phyloP scores from a whole-genome alignment of 1,139 yeast genomes.

The Blastobotrys indianensis region DNA sequence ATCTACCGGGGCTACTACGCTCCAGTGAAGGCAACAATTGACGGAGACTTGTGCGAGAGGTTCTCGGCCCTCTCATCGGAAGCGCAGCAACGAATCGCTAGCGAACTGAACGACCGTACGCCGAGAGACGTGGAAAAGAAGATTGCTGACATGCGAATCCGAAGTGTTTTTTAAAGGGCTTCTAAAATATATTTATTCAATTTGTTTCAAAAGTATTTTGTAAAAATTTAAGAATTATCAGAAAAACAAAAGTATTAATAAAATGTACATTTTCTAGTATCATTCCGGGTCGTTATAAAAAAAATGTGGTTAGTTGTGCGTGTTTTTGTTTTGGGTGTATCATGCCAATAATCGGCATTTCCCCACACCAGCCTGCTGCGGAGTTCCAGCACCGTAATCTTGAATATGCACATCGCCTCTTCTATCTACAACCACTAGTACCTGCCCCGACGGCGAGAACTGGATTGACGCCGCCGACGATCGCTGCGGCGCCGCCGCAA shows the following conservation, averaged over 20 bases:
- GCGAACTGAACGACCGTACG: slow-evolving; percentile 45
- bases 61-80: slow-evolving; percentile 39
- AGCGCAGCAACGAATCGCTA: slow-evolving; percentile 45
- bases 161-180: slow-evolving; percentile 37
- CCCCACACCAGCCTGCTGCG: slow-evolving; percentile 71
- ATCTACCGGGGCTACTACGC: slow-evolving; percentile 71
- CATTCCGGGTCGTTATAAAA: no score
- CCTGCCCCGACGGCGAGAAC: slow-evolving; percentile 78
- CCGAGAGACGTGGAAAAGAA: slow-evolving; percentile 57
- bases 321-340: neutral
- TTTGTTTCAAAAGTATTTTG: neutral
- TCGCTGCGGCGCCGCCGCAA: slow-evolving; percentile 61
- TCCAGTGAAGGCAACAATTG: slow-evolving; percentile 70
- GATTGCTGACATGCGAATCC: slow-evolving; percentile 52
- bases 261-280: slow-evolving; percentile 1
- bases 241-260: slow-evolving; percentile 1
- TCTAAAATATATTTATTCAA: neutral
- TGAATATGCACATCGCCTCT: slow-evolving; percentile 72
- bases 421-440: slow-evolving; percentile 67
- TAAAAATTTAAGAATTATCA: neutral
- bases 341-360: slow-evolving; percentile 44
- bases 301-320: no score
- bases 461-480: slow-evolving; percentile 60
- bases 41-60: slow-evolving; percentile 79
- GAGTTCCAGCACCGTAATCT: slow-evolving; percentile 84